Evolutionary conservation across 2,329 filamentous ascomycete genomes (phyloP), one percentile per base, ranked within the genome.

Genomic region (Pseudocercospora crystallina): DNA sequence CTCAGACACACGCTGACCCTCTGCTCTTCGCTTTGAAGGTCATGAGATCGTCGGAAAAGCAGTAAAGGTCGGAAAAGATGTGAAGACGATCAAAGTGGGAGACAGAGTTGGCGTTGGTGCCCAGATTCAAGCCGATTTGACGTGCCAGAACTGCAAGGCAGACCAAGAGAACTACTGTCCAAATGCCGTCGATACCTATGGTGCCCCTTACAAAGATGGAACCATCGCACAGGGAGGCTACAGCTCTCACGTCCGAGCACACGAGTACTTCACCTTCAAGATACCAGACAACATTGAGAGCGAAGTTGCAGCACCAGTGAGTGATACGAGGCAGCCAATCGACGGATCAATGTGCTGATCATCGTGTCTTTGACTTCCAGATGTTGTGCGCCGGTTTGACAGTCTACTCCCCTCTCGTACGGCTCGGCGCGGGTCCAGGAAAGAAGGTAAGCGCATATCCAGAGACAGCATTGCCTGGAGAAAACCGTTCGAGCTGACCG

Each of bases 381-480:
- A 90, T 91, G 86, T 79, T 94, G 60, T 95, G 90, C 71, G 90
- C 88, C 35, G 90, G 90, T 57, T 78, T 95, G 59, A 95, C 90
- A 3, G 83, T 84, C 52, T 95, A 84, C 74, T 86, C 82, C 53
- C 89, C 90, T 1, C 78, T 95, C 11, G 84, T 88, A 57, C 81
- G 89, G 42, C 84, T 90, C 64, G 87, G 87, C 15, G 80, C 80
- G 53, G 87, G 87, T 0, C 86, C 86, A 1, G 89, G 89, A 56
- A 89, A 88, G 76, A 89, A 89, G 74, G 83, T 90, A 26, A 4
- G 20, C 7, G 20, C 20, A 26, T 26, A 26, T 26, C 7, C 20
- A 7, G 4, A 26, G 20, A 7, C 20, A n/a, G n/a, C 20, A 26
- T 26, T 26, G 20, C 7, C 20, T 26, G 20, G 20, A 7, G 20